These are phyloP conservation scores for Phyllosticta citribraziliensis DNA, from an alignment of 2,329 filamentous ascomycete genomes.

Conservation along the genomic window DNA sequence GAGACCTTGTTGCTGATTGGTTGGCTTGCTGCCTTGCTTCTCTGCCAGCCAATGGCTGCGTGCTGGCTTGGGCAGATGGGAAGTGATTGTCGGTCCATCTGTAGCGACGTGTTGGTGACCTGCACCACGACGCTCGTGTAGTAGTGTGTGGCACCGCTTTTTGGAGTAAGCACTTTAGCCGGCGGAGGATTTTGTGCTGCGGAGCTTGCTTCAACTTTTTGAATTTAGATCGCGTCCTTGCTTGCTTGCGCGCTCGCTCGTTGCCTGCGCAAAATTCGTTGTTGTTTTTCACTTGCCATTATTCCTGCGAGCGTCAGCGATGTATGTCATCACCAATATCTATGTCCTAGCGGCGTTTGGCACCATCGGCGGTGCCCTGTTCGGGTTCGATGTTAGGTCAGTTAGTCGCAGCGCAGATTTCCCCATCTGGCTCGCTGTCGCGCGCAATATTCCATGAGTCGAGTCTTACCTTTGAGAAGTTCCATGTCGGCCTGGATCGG, in stretches of 20 bases:
- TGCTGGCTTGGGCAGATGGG: background rate
- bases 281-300: background rate
- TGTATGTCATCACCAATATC: constrained; percentile 8
- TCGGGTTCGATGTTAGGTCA: constrained; percentile 72
- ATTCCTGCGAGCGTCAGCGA: background rate
- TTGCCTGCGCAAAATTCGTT: background rate
- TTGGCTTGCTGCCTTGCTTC: background rate
- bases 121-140: background rate
- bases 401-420: no score
- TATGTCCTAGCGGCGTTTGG: constrained; percentile 26
- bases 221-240: background rate
- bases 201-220: background rate
- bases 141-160: background rate
- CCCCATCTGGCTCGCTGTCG: no score
- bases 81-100: background rate
- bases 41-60: no score
- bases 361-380: constrained; percentile 57
- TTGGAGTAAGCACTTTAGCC: background rate
- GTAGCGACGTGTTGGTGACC: background rate
- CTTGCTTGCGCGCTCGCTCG: background rate
- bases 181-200: background rate
- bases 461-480: no score
- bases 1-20: background rate
- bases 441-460: no score
- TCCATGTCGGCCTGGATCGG: constrained; percentile 40